Percentiles rank a stretch among this genome's conserved stretches.
Evolutionary conservation across 805 yeast species (phyloP).

Genomic region (Blastobotrys muscicola): DNA sequence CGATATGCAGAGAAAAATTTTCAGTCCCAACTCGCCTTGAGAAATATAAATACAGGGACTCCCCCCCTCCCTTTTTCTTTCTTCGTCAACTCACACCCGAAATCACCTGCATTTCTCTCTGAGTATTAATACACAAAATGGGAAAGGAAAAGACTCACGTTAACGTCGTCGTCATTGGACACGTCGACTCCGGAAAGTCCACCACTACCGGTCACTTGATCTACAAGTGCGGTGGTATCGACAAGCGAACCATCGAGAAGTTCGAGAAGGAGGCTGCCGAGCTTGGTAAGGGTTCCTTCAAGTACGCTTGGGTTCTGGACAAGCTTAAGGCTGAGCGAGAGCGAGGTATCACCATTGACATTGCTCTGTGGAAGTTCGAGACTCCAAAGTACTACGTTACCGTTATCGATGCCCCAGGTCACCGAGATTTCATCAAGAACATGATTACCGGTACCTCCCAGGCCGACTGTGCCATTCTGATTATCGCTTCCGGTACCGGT

Average conservation of each 20-base stretch:
- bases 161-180: conserved; percentile 99
- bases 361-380: conserved; percentile 88
- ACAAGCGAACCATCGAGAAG: conserved; percentile 97
- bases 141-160: conserved; percentile 94
- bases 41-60: conserved; percentile 11
- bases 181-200: conserved; percentile 99
- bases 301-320: conserved; percentile 96
- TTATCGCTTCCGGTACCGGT: conserved; percentile 88
- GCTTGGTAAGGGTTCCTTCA: conserved; percentile 95
- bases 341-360: conserved; percentile 94
- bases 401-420: conserved; percentile 93
- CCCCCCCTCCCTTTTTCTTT: conserved; percentile 19
- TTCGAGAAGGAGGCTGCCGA: conserved; percentile 97
- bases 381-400: conserved; percentile 84
- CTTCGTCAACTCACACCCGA: conserved; percentile 34
- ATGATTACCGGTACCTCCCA: conserved; percentile 94
- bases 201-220: conserved; percentile 99
- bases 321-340: conserved; percentile 93
- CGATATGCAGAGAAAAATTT: conserved; percentile 9
- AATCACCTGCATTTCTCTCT: conserved; percentile 31
- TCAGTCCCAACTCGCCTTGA: conserved; percentile 4
- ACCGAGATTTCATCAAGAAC: conserved; percentile 93
- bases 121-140: conserved; percentile 26
- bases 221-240: conserved; percentile 97
- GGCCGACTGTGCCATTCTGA: conserved; percentile 86